Evolutionary conservation across 2,329 filamentous ascomycete genomes (phyloP).

Genomic region (Exophiala alcalophila): DNA sequence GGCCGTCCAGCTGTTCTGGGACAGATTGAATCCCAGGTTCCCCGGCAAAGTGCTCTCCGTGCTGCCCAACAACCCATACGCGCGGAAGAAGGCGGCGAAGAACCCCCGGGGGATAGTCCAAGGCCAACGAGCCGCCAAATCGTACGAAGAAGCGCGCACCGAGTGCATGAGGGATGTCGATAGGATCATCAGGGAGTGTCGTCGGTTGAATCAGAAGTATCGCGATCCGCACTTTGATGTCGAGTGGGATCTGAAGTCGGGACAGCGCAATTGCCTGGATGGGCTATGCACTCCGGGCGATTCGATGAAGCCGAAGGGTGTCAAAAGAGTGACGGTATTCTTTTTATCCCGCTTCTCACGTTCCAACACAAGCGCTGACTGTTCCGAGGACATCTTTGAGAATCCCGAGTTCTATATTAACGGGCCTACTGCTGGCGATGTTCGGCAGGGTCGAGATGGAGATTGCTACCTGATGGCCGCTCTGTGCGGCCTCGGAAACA

Average conservation of each 20-base stretch:
- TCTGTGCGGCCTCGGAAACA: slow-evolving; percentile 72
- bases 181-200: slow-evolving; percentile 62
- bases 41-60: slow-evolving; percentile 71
- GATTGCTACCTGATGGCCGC: slow-evolving; percentile 88
- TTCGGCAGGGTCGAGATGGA: slow-evolving; percentile 72
- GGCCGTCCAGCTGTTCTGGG: slow-evolving; percentile 70
- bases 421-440: slow-evolving; percentile 71
- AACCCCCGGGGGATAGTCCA: slow-evolving; percentile 54
- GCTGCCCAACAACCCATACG: slow-evolving; percentile 66
- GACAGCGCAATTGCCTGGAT: slow-evolving; percentile 52
- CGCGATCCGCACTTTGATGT: slow-evolving; percentile 84
- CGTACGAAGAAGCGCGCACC: slow-evolving; percentile 68
- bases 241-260: slow-evolving; percentile 67
- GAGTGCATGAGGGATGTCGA: slow-evolving; percentile 63
- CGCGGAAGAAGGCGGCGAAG: slow-evolving; percentile 57
- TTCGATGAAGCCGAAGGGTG: slow-evolving; percentile 62
- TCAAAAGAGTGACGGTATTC: slow-evolving; percentile 64
- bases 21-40: slow-evolving; percentile 65
- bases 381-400: slow-evolving; percentile 69
- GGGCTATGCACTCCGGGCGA: slow-evolving; percentile 40
- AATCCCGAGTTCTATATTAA: slow-evolving; percentile 74
- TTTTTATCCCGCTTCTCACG: not conserved
- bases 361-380: slow-evolving; percentile 15
- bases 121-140: slow-evolving; percentile 59
- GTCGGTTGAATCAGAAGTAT: slow-evolving; percentile 79